Conservation (phyloP, 139 green algal genomes). For the Closterium sp. region DNA sequence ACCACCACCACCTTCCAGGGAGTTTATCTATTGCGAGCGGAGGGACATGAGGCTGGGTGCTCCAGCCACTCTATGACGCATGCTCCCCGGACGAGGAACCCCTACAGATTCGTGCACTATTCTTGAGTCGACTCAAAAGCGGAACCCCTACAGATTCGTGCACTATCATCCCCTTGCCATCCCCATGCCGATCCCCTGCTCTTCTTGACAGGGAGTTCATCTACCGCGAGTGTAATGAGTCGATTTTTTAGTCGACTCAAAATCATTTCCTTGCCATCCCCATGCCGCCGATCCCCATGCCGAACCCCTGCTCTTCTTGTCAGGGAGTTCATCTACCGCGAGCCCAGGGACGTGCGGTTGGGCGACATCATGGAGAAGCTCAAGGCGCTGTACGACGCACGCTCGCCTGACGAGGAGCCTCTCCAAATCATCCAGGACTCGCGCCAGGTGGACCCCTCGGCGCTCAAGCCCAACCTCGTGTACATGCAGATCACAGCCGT, state of each 20-base stretch:
- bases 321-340: conserved; percentile 50
- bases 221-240: conserved; percentile 49
- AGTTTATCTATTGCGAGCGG: conserved; percentile 48
- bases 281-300: not conserved
- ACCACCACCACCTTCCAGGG: not conserved
- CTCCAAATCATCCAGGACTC: conserved; percentile 47
- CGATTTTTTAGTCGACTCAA: no score
- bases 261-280: no score
- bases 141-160: conserved; percentile 27
- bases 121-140: no score
- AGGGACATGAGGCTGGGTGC: conserved; percentile 33
- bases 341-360: conserved; percentile 36
- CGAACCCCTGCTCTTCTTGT: not conserved
- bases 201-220: conserved; percentile 36
- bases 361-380: conserved; percentile 52
- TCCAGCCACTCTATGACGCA: conserved; percentile 31
- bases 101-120: conserved; percentile 33
- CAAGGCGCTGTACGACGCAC: conserved; percentile 34
- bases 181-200: conserved; percentile 23
- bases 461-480: conserved; percentile 27
- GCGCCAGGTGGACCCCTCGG: conserved; percentile 6
- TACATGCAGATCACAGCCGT: conserved; percentile 52
- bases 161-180: no score
- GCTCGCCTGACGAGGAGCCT: not conserved
- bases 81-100: not conserved